phyloP scores from a whole-genome alignment of 805 yeast genomes.

The Alloascoidea africana region DNA sequence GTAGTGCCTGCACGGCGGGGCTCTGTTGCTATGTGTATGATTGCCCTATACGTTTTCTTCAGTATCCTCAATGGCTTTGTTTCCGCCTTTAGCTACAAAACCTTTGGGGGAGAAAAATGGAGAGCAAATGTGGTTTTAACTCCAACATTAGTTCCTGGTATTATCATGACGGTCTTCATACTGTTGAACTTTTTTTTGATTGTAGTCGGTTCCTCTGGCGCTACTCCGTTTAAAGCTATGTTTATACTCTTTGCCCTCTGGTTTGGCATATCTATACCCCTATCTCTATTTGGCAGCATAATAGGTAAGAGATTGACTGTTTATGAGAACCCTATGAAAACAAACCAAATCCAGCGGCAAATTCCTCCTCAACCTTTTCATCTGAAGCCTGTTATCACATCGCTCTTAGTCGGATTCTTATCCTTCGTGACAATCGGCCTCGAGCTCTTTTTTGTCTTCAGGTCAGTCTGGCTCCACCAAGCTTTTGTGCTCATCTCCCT shows the following conservation, averaged over 20 bases:
- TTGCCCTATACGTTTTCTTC: slow-evolving; percentile 65
- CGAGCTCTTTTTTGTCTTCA: slow-evolving; percentile 84
- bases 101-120: slow-evolving; percentile 88
- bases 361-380: slow-evolving; percentile 86
- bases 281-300: slow-evolving; percentile 72
- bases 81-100: slow-evolving; percentile 71
- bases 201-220: slow-evolving; percentile 74
- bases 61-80: slow-evolving; percentile 77
- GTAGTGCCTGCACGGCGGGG: slow-evolving; percentile 93
- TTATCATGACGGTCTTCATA: slow-evolving; percentile 45
- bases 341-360: slow-evolving; percentile 93
- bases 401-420: slow-evolving; percentile 74
- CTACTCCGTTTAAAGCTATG: slow-evolving; percentile 87
- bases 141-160: slow-evolving; percentile 77
- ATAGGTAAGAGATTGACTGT: slow-evolving; percentile 50
- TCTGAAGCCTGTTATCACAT: slow-evolving; percentile 46
- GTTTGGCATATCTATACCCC: slow-evolving; percentile 79
- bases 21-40: slow-evolving; percentile 78
- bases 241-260: slow-evolving; percentile 67
- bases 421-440: slow-evolving; percentile 93
- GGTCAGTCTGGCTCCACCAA: slow-evolving; percentile 86
- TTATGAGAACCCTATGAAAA: slow-evolving; percentile 62
- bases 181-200: slow-evolving; percentile 73
- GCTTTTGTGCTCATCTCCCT: slow-evolving; percentile 97
- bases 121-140: slow-evolving; percentile 71